Base-by-base conservation (phyloP, 2,329 filamentous ascomycete genomes). In the Conoideocrella luteorostrata region DNA sequence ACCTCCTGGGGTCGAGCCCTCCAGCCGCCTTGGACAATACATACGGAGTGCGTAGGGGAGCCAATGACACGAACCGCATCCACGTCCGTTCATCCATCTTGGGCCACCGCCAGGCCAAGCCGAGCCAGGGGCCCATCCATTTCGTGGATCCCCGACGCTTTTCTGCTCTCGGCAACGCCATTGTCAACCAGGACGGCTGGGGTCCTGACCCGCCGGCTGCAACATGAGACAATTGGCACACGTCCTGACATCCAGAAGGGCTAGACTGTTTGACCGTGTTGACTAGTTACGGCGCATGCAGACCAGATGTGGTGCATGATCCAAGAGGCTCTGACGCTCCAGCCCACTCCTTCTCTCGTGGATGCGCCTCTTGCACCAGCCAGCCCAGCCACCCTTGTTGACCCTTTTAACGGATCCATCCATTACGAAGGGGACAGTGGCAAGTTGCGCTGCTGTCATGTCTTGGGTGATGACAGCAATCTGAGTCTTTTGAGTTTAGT, bases 351-450 rank as follows among this genome's bases (percentile, higher is more conserved):
- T n/a, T n/a, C 38, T 9, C 17, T 21, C 2, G 3, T 18, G 23
- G 37, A 41, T 4, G 39, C 20, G 23, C 20, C n/a, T 24, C 20
- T 7, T 18, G n/a, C 22, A 17, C n/a, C 21, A 7, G 40, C 23
- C 40, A n/a, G n/a, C n/a, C 40, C 39, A 42, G 40, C 40, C 40
- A 42, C 40, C 32, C 39, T n/a, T 33, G 35, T 36, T 23, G 34
- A 21, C 34, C 22, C 22, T 34, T n/a, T 20, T 20, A 7, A 23
- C 26, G 21, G 30, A 22, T 20, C 22, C 32, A 42, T 21, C 20
- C 30, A 20, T 26, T 36, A 42, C 40, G 40, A 42, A 33, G 32
- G n/a, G 39, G n/a, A n/a, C n/a, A n/a, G n/a, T n/a, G n/a, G n/a
- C n/a, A n/a, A n/a, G n/a, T n/a, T n/a, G n/a, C n/a, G n/a, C n/a